Conservation (phyloP, 176 grass and related monocot genomes). For the Aegilops speltoides region DNA sequence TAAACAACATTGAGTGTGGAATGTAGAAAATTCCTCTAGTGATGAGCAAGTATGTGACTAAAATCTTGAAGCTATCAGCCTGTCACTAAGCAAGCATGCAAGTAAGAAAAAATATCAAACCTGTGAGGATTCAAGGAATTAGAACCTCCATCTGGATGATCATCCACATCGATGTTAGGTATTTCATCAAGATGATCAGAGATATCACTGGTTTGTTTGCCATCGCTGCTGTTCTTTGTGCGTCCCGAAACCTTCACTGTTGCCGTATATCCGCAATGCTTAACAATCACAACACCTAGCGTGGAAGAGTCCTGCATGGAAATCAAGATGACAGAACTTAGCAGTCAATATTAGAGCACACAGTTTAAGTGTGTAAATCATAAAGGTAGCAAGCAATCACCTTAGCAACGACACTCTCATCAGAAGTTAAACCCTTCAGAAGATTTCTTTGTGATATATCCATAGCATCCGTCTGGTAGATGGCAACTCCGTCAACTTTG, state of each 20-base stretch:
- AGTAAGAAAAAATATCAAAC: slow-evolving; percentile 42
- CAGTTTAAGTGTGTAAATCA: background rate
- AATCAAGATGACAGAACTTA: slow-evolving; percentile 27
- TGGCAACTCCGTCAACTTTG: slow-evolving; percentile 68
- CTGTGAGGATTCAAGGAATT: slow-evolving; percentile 95
- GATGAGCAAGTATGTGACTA: background rate
- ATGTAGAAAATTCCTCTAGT: slow-evolving; percentile 9
- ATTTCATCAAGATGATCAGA: slow-evolving; percentile 61
- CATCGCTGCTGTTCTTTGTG: slow-evolving; percentile 31
- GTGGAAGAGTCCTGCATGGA: slow-evolving; percentile 61
- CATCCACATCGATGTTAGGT: slow-evolving; percentile 56
- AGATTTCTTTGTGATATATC: slow-evolving; percentile 83
- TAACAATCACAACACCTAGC: slow-evolving; percentile 87
- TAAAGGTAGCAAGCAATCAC: slow-evolving; percentile 39
- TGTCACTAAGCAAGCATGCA: slow-evolving; percentile 14
- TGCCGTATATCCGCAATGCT: slow-evolving; percentile 93
- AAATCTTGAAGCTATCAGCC: background rate
- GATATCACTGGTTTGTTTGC: slow-evolving; percentile 38
- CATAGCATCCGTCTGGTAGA: slow-evolving; percentile 39
- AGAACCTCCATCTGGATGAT: slow-evolving; percentile 84
- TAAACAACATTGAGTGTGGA: background rate
- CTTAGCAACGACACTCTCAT: slow-evolving; percentile 77
- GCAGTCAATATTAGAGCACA: background rate
- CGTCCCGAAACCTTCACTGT: slow-evolving; percentile 67
- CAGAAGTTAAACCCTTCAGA: slow-evolving; percentile 92